These are phyloP conservation scores for Arthroderma sp. DNA, from an alignment of 2,329 filamentous ascomycete genomes.

Conservation along the genomic window DNA sequence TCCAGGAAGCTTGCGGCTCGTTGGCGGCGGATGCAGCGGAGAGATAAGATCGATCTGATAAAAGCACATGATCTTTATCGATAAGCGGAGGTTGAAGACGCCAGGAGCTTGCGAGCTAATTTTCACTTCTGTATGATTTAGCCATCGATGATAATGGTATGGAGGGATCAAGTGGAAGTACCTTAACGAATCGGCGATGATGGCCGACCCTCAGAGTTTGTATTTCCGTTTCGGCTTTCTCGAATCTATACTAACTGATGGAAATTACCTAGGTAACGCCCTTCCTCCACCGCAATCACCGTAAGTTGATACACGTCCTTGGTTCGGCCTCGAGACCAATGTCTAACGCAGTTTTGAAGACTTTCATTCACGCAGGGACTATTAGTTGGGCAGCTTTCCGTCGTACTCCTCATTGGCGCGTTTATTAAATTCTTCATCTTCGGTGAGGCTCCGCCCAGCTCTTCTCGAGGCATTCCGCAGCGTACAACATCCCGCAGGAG, in stretches of 20 bases:
- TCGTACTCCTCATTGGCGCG: conserved; percentile 77
- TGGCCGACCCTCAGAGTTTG: conserved; percentile 12
- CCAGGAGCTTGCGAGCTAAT: neutral
- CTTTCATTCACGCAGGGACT: conserved; percentile 89
- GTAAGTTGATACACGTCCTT: conserved; percentile 3
- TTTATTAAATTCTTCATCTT: conserved; percentile 99
- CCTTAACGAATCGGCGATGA: conserved; percentile 5
- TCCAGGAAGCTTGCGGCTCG: neutral
- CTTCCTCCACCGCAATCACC: conserved; percentile 6
- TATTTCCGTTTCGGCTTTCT: neutral
- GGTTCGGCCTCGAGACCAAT: neutral
- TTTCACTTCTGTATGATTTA: neutral
- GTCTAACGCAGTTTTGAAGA: conserved; percentile 30
- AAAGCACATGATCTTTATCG: neutral
- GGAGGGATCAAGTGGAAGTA: neutral
- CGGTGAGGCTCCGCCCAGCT: conserved; percentile 75
- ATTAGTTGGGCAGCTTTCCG: conserved; percentile 81
- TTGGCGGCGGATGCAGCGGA: neutral
- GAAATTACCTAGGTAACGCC: too few relatives aligned
- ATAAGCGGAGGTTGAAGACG: neutral
- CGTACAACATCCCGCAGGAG: conserved; percentile 67
- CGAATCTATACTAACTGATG: too few relatives aligned
- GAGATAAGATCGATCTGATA: conserved; percentile 15
- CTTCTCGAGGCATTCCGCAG: conserved; percentile 62
- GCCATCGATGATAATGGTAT: neutral